Percentiles rank a stretch among this genome's conserved stretches.
These are phyloP conservation scores for Aspergillus texensis DNA, from an alignment of 2,329 filamentous ascomycete species.

Conservation along the genomic window DNA sequence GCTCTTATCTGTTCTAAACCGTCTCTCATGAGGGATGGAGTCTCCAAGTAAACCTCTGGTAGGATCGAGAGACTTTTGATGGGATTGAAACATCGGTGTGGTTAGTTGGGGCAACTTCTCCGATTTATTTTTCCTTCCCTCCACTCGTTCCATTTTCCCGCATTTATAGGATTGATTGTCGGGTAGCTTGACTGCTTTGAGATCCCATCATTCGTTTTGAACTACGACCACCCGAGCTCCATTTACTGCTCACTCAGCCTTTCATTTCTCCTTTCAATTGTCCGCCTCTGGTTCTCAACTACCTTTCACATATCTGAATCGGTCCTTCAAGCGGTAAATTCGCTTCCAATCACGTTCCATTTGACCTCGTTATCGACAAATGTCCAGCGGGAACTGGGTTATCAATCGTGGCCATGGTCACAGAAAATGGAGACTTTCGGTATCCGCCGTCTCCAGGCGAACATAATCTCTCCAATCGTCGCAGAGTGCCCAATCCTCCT, in stretches of 20 bases:
- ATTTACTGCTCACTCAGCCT: background rate
- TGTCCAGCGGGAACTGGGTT: conserved; percentile 43
- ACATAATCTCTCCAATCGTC: conserved; percentile 34
- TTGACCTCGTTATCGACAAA: conserved; percentile 33
- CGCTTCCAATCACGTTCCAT: conserved; percentile 6
- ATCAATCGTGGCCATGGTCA: conserved; percentile 48
- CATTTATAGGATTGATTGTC: conserved; percentile 8
- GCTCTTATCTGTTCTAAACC: conserved; percentile 12
- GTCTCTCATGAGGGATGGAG: conserved; percentile 20
- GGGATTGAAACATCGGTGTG: conserved; percentile 17
- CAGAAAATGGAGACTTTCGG: conserved; percentile 43
- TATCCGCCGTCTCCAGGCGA: conserved; percentile 36
- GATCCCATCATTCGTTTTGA: conserved; percentile 9
- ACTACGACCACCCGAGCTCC: conserved; percentile 2
- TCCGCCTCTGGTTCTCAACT: background rate
- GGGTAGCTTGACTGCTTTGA: conserved; percentile 14
- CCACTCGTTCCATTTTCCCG: conserved; percentile 17
- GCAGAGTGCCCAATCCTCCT: conserved; percentile 32
- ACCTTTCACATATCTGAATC: conserved; percentile 1
- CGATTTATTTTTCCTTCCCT: conserved; percentile 13
- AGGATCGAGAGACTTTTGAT: conserved; percentile 31
- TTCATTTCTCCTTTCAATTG: background rate
- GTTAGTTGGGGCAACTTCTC: conserved; percentile 17
- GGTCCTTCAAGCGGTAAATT: conserved; percentile 1
- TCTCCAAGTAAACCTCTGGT: conserved; percentile 30